Conservation (phyloP, 2,329 filamentous ascomycete genomes). For the Aspergillus felis region DNA sequence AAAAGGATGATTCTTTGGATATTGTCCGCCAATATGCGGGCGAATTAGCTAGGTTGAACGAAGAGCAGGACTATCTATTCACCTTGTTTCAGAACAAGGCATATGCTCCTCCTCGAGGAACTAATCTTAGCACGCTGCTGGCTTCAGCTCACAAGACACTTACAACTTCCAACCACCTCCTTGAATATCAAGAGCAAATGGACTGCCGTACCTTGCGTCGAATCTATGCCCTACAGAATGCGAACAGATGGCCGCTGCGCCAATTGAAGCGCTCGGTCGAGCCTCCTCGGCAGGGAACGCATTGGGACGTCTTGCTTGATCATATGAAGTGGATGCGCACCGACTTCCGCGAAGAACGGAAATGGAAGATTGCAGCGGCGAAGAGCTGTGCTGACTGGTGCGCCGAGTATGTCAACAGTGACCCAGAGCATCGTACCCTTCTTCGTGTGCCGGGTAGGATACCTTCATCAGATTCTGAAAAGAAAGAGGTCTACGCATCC, state of each 20-base stretch:
- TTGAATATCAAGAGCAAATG: conserved; percentile 80
- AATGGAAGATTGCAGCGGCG: conserved; percentile 84
- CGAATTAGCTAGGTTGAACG: conserved; percentile 42
- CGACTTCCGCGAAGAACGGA: conserved; percentile 88
- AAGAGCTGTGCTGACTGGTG: conserved; percentile 78
- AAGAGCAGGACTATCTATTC: conserved; percentile 58
- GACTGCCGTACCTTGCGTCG: conserved; percentile 80
- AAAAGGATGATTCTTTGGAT: conserved; percentile 42
- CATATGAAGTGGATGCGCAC: conserved; percentile 99
- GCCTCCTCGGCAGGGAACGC: conserved; percentile 69
- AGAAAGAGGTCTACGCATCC: conserved; percentile 23
- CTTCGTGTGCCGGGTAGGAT: conserved; percentile 61
- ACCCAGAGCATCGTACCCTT: conserved; percentile 57
- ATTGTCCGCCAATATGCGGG: conserved; percentile 42
- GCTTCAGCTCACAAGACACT: conserved; percentile 84
- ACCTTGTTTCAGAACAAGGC: conserved; percentile 61
- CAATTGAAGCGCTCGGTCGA: conserved; percentile 83
- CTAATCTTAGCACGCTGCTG: conserved; percentile 65
- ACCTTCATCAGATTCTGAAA: conserved; percentile 22
- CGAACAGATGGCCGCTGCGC: conserved; percentile 86
- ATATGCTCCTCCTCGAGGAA: conserved; percentile 51
- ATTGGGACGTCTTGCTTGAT: conserved; percentile 81
- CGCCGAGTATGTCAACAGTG: conserved; percentile 71
- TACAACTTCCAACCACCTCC: conserved; percentile 76
- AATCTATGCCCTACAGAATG: conserved; percentile 86